Base-by-base conservation (phyloP, 768 basidiomycete species). In the Leccinum sublutescens region DNA sequence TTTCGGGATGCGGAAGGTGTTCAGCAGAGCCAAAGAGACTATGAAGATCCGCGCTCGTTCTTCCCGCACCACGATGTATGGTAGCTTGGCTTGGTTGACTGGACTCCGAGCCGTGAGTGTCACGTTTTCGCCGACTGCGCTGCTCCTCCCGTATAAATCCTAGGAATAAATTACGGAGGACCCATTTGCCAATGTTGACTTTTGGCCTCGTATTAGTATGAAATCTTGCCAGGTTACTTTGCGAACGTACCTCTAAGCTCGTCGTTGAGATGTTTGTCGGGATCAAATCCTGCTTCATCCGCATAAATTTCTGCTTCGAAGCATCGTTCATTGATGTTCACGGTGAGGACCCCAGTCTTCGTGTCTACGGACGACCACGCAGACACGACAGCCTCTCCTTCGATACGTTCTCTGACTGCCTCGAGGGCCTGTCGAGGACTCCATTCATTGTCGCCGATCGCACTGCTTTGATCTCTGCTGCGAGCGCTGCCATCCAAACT, bases 251-350 rank as follows among this genome's bases (percentile, higher is more conserved):
- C 68, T 72, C 95, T 85, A 15, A 85, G 78, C 66, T 98, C 96
- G 56, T 95, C 93, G 50, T 78, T 84, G 62, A 86, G 85, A 9
- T 81, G 77, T 5, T 81, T 80, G 55, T 87, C 83, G 27, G 78
- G 74, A 0, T 75, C 77, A 67, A 86, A 87, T 19, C 91, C 93
- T 43, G 89, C 84, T 70, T 98, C 95, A 69, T 98, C 95, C 12
- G 91, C 90, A 69, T 95, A 98, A 2, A 96, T 86, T 75, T 99
- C 97, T 6, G 92, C 91, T 56, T 98, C 95, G 70, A 98, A 98
- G 59, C 88, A 93, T 50, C 85, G 80, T 64, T 97, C 94, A 50
- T 84, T 90, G 49, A 99, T 65, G 73, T 97, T 93, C 4, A 98
- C 84, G 2, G 90, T 88, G 60, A 99, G 78, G 23, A 93, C 83